Percentiles rank a stretch among this genome's conserved stretches.
Conservation (phyloP, 139 green algal species). For the Chlorella sp. region DNA sequence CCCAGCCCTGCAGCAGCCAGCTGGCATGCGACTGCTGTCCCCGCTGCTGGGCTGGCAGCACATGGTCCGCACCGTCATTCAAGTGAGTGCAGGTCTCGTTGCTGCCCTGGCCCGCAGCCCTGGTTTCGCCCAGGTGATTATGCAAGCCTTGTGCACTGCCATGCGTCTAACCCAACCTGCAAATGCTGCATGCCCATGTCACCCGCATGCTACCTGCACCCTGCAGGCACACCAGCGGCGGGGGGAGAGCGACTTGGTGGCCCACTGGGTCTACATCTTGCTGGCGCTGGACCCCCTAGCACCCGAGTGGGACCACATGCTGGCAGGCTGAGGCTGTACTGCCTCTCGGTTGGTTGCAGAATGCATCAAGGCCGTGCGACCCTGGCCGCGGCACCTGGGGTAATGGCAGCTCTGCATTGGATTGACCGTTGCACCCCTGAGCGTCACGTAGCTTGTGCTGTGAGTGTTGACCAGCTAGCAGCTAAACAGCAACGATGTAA, state of each 20-base stretch:
- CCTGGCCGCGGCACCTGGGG: no score
- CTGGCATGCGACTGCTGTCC: background rate
- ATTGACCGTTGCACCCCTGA: no score
- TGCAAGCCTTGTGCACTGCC: background rate
- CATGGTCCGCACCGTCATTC: conserved; percentile 50
- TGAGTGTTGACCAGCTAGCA: no score
- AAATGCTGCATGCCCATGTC: background rate
- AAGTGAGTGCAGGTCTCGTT: background rate
- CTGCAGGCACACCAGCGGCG: conserved; percentile 68
- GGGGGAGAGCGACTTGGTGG: conserved; percentile 78
- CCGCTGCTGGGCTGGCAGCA: conserved; percentile 34
- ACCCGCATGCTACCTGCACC: background rate
- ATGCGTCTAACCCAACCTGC: background rate
- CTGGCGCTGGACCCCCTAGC: conserved; percentile 69
- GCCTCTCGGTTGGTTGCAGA: no score
- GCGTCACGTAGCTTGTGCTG: no score
- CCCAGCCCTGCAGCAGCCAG: conserved; percentile 5
- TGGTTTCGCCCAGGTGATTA: background rate
- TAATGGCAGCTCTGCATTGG: no score
- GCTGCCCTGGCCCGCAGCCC: background rate
- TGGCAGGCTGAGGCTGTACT: background rate
- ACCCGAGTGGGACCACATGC: conserved; percentile 59
- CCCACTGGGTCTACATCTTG: conserved; percentile 73
- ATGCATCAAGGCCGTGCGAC: no score
- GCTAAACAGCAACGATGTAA: no score